These are phyloP conservation scores for Xylariaceae sp. DNA, from an alignment of 2,329 filamentous ascomycete species.

Conservation along the genomic window DNA sequence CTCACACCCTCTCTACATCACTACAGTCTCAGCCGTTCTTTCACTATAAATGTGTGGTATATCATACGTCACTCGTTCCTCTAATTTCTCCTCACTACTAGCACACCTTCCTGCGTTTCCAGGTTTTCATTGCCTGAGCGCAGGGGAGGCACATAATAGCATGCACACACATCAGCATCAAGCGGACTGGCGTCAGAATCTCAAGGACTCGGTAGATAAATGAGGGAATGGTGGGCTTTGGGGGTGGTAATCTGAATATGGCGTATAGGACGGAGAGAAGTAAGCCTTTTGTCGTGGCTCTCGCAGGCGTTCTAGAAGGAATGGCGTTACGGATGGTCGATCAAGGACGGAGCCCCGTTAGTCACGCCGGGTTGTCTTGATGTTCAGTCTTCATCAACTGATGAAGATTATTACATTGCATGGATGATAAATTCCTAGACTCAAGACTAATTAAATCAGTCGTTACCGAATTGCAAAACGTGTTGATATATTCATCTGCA, in stretches of 20 bases:
- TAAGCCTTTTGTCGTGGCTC: neutral
- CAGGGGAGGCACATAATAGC: slow-evolving; percentile 9
- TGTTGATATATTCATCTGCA: neutral
- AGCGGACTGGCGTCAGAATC: slow-evolving; percentile 7
- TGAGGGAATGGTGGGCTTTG: neutral
- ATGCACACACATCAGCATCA: slow-evolving; percentile 8
- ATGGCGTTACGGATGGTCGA: slow-evolving; percentile 7
- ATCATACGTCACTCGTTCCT: slow-evolving; percentile 5
- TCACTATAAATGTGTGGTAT: slow-evolving; percentile 2
- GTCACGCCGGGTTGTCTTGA: slow-evolving; percentile 4
- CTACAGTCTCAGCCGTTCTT: slow-evolving; percentile 2
- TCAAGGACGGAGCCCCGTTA: slow-evolving; percentile 1
- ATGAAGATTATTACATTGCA: neutral
- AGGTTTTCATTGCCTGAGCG: neutral
- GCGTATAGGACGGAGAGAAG: neutral
- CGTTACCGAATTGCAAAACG: neutral
- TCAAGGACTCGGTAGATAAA: slow-evolving; percentile 1
- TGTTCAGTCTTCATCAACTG: neutral
- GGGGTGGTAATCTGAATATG: neutral
- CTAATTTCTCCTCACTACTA: slow-evolving; percentile 2
- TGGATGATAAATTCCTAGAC: slow-evolving; percentile 1
- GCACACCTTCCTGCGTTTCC: slow-evolving; percentile 14
- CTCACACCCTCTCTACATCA: neutral
- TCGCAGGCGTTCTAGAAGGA: slow-evolving; percentile 16
- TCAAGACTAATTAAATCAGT: slow-evolving; percentile 9